Evolutionary conservation across 768 basidiomycete genomes (phyloP).

Genomic region (Collybiopsis luxurians): DNA sequence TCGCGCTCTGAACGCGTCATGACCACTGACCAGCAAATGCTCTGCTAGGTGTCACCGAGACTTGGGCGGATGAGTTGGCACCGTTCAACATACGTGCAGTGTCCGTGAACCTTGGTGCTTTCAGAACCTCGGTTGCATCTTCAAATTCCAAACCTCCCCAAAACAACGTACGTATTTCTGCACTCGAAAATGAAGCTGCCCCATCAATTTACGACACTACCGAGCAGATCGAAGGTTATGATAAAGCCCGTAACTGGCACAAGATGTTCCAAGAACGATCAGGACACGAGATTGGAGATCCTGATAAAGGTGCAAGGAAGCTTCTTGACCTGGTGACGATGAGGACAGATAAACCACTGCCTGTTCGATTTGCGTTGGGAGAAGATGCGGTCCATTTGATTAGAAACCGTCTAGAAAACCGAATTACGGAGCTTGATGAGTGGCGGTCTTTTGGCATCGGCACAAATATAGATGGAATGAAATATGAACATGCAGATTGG

Average conservation of each 20-base stretch:
- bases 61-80: slow-evolving; percentile 1
- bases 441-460: slow-evolving; percentile 9
- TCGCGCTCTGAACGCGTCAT: background rate
- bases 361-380: slow-evolving; percentile 10
- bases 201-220: background rate
- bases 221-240: slow-evolving; percentile 11
- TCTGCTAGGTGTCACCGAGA: background rate
- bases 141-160: slow-evolving; percentile 6
- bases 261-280: background rate
- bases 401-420: background rate
- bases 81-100: slow-evolving; percentile 8
- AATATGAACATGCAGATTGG: background rate
- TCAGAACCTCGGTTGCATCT: slow-evolving; percentile 14
- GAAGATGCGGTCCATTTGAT: background rate
- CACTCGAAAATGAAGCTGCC: background rate
- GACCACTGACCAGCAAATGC: background rate
- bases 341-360: slow-evolving; percentile 5
- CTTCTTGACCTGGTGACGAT: slow-evolving; percentile 12
- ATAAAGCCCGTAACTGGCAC: slow-evolving; percentile 8
- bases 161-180: background rate
- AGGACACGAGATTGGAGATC: slow-evolving; percentile 14
- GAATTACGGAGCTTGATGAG: slow-evolving; percentile 8
- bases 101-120: slow-evolving; percentile 10
- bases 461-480: slow-evolving; percentile 3
- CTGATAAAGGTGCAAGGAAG: slow-evolving; percentile 10